Evolutionary conservation across 164 flowering plant genomes (phyloP).

Genomic region (Stephania yunnanensis): DNA sequence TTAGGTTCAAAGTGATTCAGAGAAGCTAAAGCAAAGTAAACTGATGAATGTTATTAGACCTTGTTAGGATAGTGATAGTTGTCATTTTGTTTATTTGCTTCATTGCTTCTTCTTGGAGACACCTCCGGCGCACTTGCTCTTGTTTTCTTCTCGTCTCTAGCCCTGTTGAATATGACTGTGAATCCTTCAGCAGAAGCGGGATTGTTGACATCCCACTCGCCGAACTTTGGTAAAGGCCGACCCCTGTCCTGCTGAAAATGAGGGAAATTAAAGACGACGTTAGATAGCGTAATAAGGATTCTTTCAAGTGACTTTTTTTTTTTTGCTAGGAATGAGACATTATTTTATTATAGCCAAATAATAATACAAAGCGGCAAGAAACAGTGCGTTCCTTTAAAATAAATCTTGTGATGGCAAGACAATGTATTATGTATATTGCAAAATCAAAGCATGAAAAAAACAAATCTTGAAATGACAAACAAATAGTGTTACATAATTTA

Average conservation of each 20-base stretch:
- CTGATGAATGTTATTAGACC: background rate
- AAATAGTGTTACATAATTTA: too few species aligned
- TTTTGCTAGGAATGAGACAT: too few species aligned
- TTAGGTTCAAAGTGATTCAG: background rate
- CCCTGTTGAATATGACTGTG: constrained; percentile 71
- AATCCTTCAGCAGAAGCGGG: constrained; percentile 72
- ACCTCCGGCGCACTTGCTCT: constrained; percentile 17
- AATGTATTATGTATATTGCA: too few species aligned
- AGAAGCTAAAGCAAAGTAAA: background rate
- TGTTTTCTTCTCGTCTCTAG: constrained; percentile 70
- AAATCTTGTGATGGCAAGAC: too few species aligned
- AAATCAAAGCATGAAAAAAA: too few species aligned
- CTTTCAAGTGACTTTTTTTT: too few species aligned
- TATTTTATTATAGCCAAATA: too few species aligned
- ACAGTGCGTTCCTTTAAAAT: too few species aligned
- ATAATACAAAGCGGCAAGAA: too few species aligned
- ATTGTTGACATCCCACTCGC: constrained; percentile 79
- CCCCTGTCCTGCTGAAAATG: constrained; percentile 39
- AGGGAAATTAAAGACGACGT: too few species aligned
- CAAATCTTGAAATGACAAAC: too few species aligned
- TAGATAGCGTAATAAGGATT: too few species aligned
- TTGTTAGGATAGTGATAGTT: background rate
- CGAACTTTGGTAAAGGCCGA: constrained; percentile 64
- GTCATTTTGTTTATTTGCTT: constrained; percentile 16
- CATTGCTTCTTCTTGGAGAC: constrained; percentile 23